phyloP scores from a whole-genome alignment of 495 filamentous ascomycete species.

The Penicillium cosmopolitanum region DNA sequence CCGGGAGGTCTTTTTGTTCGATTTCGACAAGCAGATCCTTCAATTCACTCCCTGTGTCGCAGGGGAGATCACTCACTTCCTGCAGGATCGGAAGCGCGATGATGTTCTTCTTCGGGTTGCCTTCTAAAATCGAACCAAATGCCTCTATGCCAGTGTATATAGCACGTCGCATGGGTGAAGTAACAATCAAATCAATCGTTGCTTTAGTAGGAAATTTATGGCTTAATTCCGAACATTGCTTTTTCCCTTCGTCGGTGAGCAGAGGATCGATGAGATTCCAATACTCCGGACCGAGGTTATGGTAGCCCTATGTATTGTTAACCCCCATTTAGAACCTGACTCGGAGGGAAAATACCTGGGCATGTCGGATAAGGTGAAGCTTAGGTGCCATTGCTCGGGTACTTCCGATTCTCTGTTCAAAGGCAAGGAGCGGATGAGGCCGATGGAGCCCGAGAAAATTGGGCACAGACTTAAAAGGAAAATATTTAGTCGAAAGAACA shows the following conservation, averaged over 20 bases:
- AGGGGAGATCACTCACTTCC: constrained; percentile 69
- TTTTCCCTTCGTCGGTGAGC: constrained; percentile 66
- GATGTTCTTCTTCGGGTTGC: constrained; percentile 33
- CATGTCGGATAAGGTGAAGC: constrained; percentile 45
- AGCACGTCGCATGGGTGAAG: constrained; percentile 75
- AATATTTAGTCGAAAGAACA: too few relatives aligned
- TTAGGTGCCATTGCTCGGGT: constrained; percentile 27
- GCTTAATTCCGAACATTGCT: constrained; percentile 65
- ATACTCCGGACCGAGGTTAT: constrained; percentile 68
- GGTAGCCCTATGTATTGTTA: constrained; percentile 58
- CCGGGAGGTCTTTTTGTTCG: constrained; percentile 37
- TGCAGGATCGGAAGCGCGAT: constrained; percentile 72
- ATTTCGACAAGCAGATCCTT: constrained; percentile 60
- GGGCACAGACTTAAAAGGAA: too few relatives aligned
- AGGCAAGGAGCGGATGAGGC: background rate
- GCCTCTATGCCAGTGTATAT: constrained; percentile 69
- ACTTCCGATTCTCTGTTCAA: background rate
- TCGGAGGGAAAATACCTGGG: constrained; percentile 26
- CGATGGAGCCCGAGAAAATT: too few relatives aligned
- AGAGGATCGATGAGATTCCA: constrained; percentile 67
- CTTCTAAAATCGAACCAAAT: constrained; percentile 49
- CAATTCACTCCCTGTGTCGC: constrained; percentile 65
- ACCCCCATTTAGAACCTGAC: background rate
- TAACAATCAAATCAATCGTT: constrained; percentile 65
- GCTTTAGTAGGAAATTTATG: constrained; percentile 57